Evolutionary conservation across 176 grass and related monocot genomes (phyloP).

Genomic region (Rhynchospora pubera): DNA sequence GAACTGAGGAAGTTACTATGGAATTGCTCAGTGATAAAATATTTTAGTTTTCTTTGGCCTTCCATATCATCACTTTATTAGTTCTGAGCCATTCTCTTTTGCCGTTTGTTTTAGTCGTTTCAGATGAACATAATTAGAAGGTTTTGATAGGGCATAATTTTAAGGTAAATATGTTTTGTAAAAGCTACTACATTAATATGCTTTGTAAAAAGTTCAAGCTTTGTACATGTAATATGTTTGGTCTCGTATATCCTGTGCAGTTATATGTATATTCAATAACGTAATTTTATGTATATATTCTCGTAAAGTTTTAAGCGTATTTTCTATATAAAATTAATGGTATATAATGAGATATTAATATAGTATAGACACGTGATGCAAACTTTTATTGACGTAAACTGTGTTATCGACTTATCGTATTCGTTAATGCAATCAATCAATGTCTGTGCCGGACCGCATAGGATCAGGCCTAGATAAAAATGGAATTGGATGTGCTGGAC

Average conservation of each 20-base stretch:
- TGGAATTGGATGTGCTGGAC: too few species aligned
- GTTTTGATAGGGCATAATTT: neutral
- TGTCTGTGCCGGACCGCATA: too few species aligned
- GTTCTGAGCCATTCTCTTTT: neutral
- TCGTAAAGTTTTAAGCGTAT: too few species aligned
- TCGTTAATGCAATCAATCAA: too few species aligned
- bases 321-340: too few species aligned
- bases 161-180: neutral
- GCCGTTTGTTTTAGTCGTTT: neutral
- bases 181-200: neutral
- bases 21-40: neutral
- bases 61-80: neutral
- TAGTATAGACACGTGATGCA: too few species aligned
- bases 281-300: too few species aligned
- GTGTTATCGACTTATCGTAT: too few species aligned
- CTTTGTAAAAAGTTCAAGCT: neutral
- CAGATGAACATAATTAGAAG: neutral
- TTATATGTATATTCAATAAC: too few species aligned
- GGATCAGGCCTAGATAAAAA: too few species aligned
- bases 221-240: neutral
- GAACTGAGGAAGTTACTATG: neutral
- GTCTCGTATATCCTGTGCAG: neutral
- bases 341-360: too few species aligned
- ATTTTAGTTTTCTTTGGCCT: neutral
- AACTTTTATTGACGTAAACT: too few species aligned